Conservation (phyloP, 2,329 filamentous ascomycete species). For the Metarhizium album region DNA sequence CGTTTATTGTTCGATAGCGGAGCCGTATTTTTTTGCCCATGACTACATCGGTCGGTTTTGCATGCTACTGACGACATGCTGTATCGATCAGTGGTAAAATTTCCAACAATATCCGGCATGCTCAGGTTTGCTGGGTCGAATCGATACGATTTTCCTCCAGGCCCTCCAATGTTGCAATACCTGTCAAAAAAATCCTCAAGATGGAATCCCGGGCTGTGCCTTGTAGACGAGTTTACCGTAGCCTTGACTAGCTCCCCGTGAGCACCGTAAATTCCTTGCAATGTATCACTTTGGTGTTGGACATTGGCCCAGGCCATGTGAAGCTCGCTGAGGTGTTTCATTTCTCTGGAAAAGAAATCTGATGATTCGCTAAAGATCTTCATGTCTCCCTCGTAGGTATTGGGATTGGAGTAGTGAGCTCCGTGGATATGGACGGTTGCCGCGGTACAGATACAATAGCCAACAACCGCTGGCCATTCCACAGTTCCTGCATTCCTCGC, state of each 20-base stretch:
- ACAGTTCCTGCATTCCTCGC: conserved; percentile 63
- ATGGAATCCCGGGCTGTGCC: conserved; percentile 71
- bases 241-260: conserved; percentile 72
- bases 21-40: conserved; percentile 41
- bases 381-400: conserved; percentile 35
- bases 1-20: conserved; percentile 2
- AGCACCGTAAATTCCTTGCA: conserved; percentile 68
- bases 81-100: conserved; percentile 48
- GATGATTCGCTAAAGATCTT: conserved; percentile 52
- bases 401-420: conserved; percentile 58
- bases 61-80: conserved; percentile 37
- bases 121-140: conserved; percentile 69
- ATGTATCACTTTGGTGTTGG: conserved; percentile 68
- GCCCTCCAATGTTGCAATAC: conserved; percentile 49
- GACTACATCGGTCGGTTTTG: conserved; percentile 19
- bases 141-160: conserved; percentile 46
- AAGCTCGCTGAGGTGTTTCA: conserved; percentile 68
- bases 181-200: conserved; percentile 82
- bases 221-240: conserved; percentile 51
- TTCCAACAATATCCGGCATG: conserved; percentile 54
- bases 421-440: conserved; percentile 85
- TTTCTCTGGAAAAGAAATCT: conserved; percentile 65
- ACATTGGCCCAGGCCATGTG: conserved; percentile 67
- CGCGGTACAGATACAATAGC: conserved; percentile 77
- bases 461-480: conserved; percentile 79